Evolutionary conservation across 768 basidiomycete genomes (phyloP), one percentile per base, ranked within the genome.

Genomic region (Lyophyllum semitale): DNA sequence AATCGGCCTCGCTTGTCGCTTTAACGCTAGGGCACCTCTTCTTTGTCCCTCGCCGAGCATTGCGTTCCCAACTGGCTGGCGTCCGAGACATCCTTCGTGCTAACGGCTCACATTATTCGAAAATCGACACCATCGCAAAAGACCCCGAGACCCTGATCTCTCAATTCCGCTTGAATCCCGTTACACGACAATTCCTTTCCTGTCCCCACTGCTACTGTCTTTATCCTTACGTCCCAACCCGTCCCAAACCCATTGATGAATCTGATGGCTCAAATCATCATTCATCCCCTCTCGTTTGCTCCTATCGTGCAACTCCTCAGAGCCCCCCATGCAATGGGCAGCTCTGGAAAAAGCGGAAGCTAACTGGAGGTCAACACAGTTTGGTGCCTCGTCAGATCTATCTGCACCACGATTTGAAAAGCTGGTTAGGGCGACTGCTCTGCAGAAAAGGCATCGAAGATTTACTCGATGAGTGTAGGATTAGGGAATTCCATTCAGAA

Each of bases 381-480:
- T 18, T 29, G 25, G 41, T 18, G 47, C 69, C 46, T 25, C 15
- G 44, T 9, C 26, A 32, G 6, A 64, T 51, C 18, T 66, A 64
- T 32, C 51, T 64, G 17, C 62, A 67, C 43, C 64, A 70, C 13
- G 49, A 51, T 7, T 23, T 69, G 3, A 64, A 65, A 44, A 38
- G 49, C 5, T 68, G 67, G 68, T 26, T 69, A 2, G 68, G 62
- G 1, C 55, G 64, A 3, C 27, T 70, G 8, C 52, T 69, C 0
- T 66, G 65, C 2, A 26, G 69, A 7, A 57, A 51, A 32, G 65
- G 64, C 1, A 67, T 70, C 12, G 68, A 68, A 46, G 64, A 67
- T 15, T 42, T 60, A 8, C 45, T 68, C 13, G 63, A 65, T 4
- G 22, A 37, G 3, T 55, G 25, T 9, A 60, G 53, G 49, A 51